Evolutionary conservation across 2,329 filamentous ascomycete genomes (phyloP), one percentile per base, ranked within the genome.

Genomic region (Myotisia sp.): DNA sequence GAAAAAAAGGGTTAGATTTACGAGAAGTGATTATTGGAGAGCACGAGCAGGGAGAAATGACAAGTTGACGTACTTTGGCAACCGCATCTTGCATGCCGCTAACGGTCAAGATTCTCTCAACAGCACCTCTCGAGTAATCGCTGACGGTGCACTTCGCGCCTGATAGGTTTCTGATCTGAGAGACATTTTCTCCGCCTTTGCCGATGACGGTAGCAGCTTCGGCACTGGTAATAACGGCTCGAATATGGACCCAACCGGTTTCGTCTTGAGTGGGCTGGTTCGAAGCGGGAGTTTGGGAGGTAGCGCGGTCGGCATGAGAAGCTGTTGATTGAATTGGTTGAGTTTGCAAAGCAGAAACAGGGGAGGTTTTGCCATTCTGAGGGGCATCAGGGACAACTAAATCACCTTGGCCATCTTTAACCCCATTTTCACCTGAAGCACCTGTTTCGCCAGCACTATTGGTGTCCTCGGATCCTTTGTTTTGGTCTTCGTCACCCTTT

Each of bases 131-230:
- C 48, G 92, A 82, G 53, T 95, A 98, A 62, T 98, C 90, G 64
- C 86, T 94, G 48, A 98, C 90, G 30, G 90, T 98, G 67, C 90
- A 98, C 64, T 95, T 95, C 46, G 90, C 90, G 49, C 85, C 86
- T 34, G 90, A 94, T 63, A 93, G 70, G 56, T 83, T 84, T 47
- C 90, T 77, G 53, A 98, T 95, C 63, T 92, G 84, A 47, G 86
- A 92, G 30, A 98, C 90, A 53, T 98, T 98, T 67, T 98, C 90
- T 55, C 90, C 90, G 43, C 86, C 87, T 64, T 98, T 98, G 54
- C 90, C 90, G 60, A 98, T 98, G 46, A 94, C 84, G 31, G 90
- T 98, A 24, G 90, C 90, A 46, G 90, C 90, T 61, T 98, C 90
- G 29, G 85, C 84, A 59, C 87, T 98, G 34, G 87, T 92, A 50